Evolutionary conservation across 441 rosid species (phyloP), one percentile per base, ranked within the genome.

Genomic region (Breynia disticha): DNA sequence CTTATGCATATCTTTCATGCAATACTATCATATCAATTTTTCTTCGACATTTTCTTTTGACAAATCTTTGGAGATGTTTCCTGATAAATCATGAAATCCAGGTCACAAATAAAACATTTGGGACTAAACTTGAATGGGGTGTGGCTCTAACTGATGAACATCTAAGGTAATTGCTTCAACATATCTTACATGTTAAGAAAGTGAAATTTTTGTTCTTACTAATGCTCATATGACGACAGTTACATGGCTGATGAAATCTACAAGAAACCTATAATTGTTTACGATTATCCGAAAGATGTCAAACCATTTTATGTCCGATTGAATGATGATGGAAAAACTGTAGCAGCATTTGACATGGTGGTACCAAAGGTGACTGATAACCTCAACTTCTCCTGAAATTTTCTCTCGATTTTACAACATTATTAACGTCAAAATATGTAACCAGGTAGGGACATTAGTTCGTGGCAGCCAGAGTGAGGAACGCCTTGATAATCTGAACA

Each of bases 381-480:
- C 32, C 32, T 24, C 7, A 24, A 24, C 32, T 24, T 24, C 32
- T 24, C 3, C 32, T 24, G 32, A 24, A 2, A 2, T 24, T 24
- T 24, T 7, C 32, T 24, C 4, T 24, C 32, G 4, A 24, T 24
- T 24, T 24, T 2, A 24, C 32, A 24, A 24, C 32, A 24, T 24
- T 24, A 7, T 24, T 24, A 24, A 24, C 32, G 7, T 24, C 32
- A 24, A 24, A 3, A 24, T 24, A 24, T 2, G 32, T 24, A 24
- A 24, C 32, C 76, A 90, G 96, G 76, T 77, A 19, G 97, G 98
- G 42, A 67, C 62, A 60, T 32, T 86, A 54, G 72, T 88, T 65
- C 62, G 76, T 1, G 97, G 98, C 24, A 68, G 84, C 83, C 95
- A 91, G 74, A 84, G 67, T 35, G 98, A 91, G 71, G 97, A 88